Evolutionary conservation across 225 moss, liverwort and hornwort species (phyloP), one percentile per base, ranked within the genome.

Genomic region (Sphagnum tenellum): DNA sequence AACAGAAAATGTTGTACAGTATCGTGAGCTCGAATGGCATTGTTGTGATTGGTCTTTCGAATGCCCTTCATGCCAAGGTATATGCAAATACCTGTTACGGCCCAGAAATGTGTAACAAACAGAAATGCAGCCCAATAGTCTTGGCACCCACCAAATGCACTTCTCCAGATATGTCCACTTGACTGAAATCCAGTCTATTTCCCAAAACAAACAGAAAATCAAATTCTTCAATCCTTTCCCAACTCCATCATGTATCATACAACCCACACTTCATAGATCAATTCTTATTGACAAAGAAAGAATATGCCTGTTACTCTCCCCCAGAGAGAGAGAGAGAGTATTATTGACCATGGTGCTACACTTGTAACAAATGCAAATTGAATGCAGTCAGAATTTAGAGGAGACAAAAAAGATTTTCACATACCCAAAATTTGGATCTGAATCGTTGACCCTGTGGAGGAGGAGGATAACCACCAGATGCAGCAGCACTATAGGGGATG

Each of bases 131-230:
- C 52, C 52, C 52, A 52, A 9, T 6, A 6, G 52, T 52, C 52
- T 9, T 9, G 52, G 9, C 52, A 52, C 7, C 52, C 6, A 52
- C 52, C 52, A 1, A 29, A 62, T 52, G 7, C 9, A 52, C 52
- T 9, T 52, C 52, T 52, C 52, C 6, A 6, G 6, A 5, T 52
- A 0, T 2, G 7, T 5, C 52, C 52, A 47, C 67, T 12, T 53
- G 50, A 48, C 75, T 73, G 48, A 86, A 64, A 9, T 77, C 66
- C 53, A 59, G 68, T 46, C 79, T 82, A 82, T 79, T 82, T 46
- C 73, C 55, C 57, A 77, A 73, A 4, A 79, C 82, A 4, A 86
- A 86, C 47, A 79, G 29, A 29, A 29, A 29, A 0, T 29, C 29
- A 29, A 29, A 29, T 29, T 29, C 29, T 29, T 50, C 86, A 81